Evolutionary conservation across 129 eudicot species (phyloP).

Genomic region (Flaveria trinervia): DNA sequence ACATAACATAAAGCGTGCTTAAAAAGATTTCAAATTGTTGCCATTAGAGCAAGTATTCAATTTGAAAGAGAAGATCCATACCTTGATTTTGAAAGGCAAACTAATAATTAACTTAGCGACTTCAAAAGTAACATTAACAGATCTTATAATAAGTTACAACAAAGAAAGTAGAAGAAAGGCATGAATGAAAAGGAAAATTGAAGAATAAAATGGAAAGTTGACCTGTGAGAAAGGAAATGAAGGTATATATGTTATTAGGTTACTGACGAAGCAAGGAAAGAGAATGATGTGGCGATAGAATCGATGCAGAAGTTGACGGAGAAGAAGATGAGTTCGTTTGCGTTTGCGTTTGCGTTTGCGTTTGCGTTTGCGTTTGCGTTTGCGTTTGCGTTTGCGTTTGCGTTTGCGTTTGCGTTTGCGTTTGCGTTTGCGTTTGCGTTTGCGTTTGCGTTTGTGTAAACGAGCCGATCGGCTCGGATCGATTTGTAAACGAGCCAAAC

Average conservation of each 20-base stretch:
- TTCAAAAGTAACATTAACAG: constrained; percentile 18
- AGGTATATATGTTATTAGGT: too few species aligned
- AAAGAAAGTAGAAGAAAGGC: not conserved
- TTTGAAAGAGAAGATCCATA: not conserved
- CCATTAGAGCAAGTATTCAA: not conserved
- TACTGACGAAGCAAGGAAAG: not conserved
- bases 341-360: not conserved
- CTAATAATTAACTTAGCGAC: too few species aligned
- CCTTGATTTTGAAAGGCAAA: not conserved
- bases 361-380: too few species aligned
- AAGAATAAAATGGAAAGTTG: not conserved
- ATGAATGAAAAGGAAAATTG: not conserved
- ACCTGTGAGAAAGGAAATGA: too few species aligned
- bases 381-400: too few species aligned
- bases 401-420: too few species aligned
- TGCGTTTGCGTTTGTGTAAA: too few species aligned
- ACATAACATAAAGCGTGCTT: not conserved
- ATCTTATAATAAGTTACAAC: not conserved
- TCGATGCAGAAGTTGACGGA: constrained; percentile 8
- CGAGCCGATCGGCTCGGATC: too few species aligned
- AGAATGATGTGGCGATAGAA: constrained; percentile 25
- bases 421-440: too few species aligned
- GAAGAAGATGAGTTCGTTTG: not conserved
- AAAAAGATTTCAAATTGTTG: not conserved
- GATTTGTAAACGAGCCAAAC: too few species aligned